Percentiles rank a stretch among this genome's conserved stretches.
These are phyloP conservation scores for Debaryomycetaceae sp. DNA, from an alignment of 1,139 yeast genomes.

Conservation along the genomic window DNA sequence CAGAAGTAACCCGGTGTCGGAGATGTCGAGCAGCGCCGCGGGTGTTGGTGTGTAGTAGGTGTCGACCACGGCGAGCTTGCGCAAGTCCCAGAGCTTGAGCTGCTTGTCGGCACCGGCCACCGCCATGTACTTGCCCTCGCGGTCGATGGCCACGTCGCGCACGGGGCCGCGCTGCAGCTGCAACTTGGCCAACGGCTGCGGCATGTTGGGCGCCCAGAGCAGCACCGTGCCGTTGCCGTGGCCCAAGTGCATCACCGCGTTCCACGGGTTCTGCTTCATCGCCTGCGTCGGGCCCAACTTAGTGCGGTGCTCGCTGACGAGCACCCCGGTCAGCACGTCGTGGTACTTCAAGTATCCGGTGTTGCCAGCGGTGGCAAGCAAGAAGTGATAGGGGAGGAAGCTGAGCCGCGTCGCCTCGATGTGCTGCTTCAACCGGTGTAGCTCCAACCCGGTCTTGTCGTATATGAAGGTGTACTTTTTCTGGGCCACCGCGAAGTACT, in stretches of 20 bases:
- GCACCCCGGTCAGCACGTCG: conserved; percentile 89
- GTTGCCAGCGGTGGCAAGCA: conserved; percentile 83
- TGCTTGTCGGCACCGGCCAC: conserved; percentile 85
- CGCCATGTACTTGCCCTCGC: conserved; percentile 94
- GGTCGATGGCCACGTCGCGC: conserved; percentile 77
- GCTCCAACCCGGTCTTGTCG: conserved; percentile 85
- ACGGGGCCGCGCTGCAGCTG: conserved; percentile 85
- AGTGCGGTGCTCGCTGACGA: conserved; percentile 80
- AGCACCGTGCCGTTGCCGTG: conserved; percentile 92
- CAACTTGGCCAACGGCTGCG: conserved; percentile 79
- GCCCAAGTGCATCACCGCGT: conserved; percentile 92
- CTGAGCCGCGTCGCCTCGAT: conserved; percentile 79
- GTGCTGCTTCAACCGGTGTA: conserved; percentile 88
- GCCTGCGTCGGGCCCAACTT: conserved; percentile 87
- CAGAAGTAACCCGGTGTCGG: conserved; percentile 83
- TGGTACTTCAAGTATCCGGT: conserved; percentile 88
- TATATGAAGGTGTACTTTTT: conserved; percentile 91
- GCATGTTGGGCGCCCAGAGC: conserved; percentile 88
- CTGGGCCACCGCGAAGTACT: conserved; percentile 95
- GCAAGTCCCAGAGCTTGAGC: conserved; percentile 88
- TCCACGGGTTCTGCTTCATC: conserved; percentile 90
- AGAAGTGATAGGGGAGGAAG: conserved; percentile 87
- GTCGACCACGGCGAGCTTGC: conserved; percentile 75
- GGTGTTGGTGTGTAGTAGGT: conserved; percentile 81
- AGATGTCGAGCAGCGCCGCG: conserved; percentile 71